Evolutionary conservation across 768 basidiomycete species (phyloP).

Genomic region (Xerocomus potaroensis): DNA sequence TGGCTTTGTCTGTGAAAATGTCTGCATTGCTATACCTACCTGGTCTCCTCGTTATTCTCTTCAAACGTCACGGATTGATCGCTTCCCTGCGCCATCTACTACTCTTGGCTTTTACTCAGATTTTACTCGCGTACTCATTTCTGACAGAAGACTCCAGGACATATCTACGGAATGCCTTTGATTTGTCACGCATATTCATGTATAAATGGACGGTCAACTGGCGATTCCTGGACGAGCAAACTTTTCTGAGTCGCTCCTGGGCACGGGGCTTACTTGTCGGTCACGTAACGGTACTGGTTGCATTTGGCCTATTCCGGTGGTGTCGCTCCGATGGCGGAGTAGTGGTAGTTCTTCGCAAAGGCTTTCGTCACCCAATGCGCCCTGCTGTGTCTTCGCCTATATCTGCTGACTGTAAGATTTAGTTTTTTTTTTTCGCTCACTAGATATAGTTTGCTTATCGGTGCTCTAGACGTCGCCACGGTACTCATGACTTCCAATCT

Average conservation of each 20-base stretch:
- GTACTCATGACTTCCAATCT: slow-evolving; percentile 89
- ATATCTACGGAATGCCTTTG: slow-evolving; percentile 78
- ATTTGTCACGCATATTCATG: slow-evolving; percentile 83
- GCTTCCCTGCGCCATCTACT: slow-evolving; percentile 46
- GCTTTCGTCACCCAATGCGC: slow-evolving; percentile 44
- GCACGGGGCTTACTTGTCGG: slow-evolving; percentile 59
- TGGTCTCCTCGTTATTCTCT: slow-evolving; percentile 76
- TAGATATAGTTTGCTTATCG: slow-evolving; percentile 13
- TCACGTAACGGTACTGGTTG: slow-evolving; percentile 55
- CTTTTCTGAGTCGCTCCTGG: slow-evolving; percentile 64
- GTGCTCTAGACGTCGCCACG: slow-evolving; percentile 63
- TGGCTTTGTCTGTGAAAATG: slow-evolving; percentile 92
- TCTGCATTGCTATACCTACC: slow-evolving; percentile 87
- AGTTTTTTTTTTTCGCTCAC: neutral
- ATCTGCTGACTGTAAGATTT: slow-evolving; percentile 59
- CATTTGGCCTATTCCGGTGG: slow-evolving; percentile 76
- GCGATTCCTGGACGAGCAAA: slow-evolving; percentile 78
- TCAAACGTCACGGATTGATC: slow-evolving; percentile 64
- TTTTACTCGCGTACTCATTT: slow-evolving; percentile 67
- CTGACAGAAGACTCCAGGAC: slow-evolving; percentile 51
- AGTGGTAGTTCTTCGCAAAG: slow-evolving; percentile 48
- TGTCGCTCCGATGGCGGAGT: slow-evolving; percentile 70
- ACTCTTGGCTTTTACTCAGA: slow-evolving; percentile 42
- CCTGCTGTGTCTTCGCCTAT: slow-evolving; percentile 46
- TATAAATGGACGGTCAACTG: slow-evolving; percentile 99